Evolutionary conservation across 305 asterid genomes (phyloP), one percentile per base, ranked within the genome.

Genomic region (Fraxinus floribunda): DNA sequence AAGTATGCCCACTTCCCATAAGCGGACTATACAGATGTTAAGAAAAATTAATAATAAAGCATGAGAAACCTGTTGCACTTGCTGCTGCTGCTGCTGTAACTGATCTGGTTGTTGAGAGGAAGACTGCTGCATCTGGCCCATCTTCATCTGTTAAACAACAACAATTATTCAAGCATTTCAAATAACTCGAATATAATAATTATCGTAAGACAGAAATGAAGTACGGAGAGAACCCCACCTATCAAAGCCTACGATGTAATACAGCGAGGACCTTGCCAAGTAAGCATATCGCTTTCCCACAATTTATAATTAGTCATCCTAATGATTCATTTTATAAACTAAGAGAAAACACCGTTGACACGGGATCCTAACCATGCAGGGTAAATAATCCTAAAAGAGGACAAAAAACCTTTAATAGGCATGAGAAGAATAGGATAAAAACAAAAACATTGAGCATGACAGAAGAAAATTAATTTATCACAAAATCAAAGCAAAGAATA

Each of bases 61-160:
- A 87, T 71, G 75, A 78, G 78, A 85, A 77, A 95, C 98, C 94
- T 92, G 98, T 82, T 93, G 97, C 88, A 89, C 82, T 87, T 90
- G 93, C 41, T 36, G 41, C 49, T 41, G 49, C 78, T 91, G 97
- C 68, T 89, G 98, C 92, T 94, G 97, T 94, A 94, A 76, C 91
- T 93, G 97, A 76, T 94, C 98, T 87, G 87, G 98, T 81, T 92
- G 98, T 79, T 94, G 97, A 78, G 99, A 92, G 82, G 98, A 91
- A 30, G 98, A 89, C 86, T 92, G 98, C 88, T 91, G 98, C 95
- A 93, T 90, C 85, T 91, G 98, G 81, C 92, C 84, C 91, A 93
- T 89, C 87, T 93, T 95, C 96, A 95, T 88, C 98, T 95, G 96
- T 74, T 35, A 49, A 76, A 81, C 60, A 81, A 71, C 20, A 16